Conservation (phyloP, 2,329 filamentous ascomycete genomes). For the Calonectria naviculata region DNA sequence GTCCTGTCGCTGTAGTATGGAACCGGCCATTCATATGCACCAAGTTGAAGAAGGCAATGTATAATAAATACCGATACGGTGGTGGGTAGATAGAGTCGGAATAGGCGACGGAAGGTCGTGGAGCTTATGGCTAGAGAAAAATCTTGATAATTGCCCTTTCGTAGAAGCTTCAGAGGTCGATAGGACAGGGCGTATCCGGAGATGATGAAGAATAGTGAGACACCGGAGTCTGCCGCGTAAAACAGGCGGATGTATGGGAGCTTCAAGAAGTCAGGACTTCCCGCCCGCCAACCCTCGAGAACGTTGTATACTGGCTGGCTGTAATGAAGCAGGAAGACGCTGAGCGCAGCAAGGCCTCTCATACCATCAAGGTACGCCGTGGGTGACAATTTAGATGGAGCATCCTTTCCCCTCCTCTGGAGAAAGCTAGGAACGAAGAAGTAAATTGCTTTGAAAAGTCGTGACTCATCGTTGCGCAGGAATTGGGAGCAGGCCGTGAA, state of each 20-base stretch:
- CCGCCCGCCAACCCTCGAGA: constrained; percentile 60
- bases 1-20: constrained; percentile 54
- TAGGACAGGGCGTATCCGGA: constrained; percentile 70
- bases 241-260: constrained; percentile 65
- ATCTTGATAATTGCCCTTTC: constrained; percentile 47
- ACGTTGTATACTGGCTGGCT: constrained; percentile 63
- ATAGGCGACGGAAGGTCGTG: constrained; percentile 61
- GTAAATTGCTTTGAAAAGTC: constrained; percentile 32
- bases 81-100: constrained; percentile 64
- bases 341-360: constrained; percentile 65
- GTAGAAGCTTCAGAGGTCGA: constrained; percentile 58
- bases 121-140: constrained; percentile 59
- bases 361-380: constrained; percentile 69
- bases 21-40: constrained; percentile 60
- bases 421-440: constrained; percentile 65
- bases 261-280: constrained; percentile 59
- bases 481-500: neutral
- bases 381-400: constrained; percentile 54
- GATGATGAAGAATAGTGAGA: constrained; percentile 71
- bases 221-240: constrained; percentile 66
- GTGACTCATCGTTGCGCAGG: neutral
- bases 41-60: constrained; percentile 55
- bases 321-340: constrained; percentile 68
- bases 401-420: constrained; percentile 54
- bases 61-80: constrained; percentile 61